These are phyloP conservation scores for Plasmodium malariae DNA, from an alignment of 169 alveolate genomes.

Conservation along the genomic window DNA sequence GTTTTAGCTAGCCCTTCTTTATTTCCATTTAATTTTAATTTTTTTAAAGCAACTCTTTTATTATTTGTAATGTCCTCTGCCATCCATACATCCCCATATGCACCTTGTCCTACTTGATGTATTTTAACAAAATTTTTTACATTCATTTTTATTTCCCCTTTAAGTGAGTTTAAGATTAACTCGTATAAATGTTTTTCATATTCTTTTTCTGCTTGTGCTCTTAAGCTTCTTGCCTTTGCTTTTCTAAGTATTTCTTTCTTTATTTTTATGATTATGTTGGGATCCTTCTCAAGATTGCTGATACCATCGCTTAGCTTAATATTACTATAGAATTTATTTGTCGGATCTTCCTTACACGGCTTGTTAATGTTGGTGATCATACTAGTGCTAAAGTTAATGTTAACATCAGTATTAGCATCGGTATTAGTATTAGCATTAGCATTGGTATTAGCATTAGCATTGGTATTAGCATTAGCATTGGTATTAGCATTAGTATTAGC, in stretches of 20 bases:
- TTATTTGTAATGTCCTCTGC: constrained; percentile 89
- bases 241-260: constrained; percentile 7
- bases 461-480: no score
- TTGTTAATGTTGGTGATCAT: no score
- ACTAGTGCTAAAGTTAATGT: no score
- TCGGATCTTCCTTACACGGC: no score
- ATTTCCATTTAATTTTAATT: constrained; percentile 88
- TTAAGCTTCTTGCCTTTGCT: background rate
- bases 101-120: constrained; percentile 93
- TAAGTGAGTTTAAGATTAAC: constrained; percentile 29
- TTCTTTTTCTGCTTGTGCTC: background rate
- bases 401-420: no score
- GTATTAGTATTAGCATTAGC: no score
- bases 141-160: constrained; percentile 51
- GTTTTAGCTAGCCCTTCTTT: constrained; percentile 92
- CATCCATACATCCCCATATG: constrained; percentile 94
- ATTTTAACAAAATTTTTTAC: constrained; percentile 86
- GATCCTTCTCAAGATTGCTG: no score
- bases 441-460: no score
- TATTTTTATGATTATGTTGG: background rate
- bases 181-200: constrained; percentile 9
- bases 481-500: no score
- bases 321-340: no score
- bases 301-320: no score
- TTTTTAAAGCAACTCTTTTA: constrained; percentile 89